Evolutionary conservation across 139 green algal species (phyloP).

Genomic region (Helicosporidium sp.): DNA sequence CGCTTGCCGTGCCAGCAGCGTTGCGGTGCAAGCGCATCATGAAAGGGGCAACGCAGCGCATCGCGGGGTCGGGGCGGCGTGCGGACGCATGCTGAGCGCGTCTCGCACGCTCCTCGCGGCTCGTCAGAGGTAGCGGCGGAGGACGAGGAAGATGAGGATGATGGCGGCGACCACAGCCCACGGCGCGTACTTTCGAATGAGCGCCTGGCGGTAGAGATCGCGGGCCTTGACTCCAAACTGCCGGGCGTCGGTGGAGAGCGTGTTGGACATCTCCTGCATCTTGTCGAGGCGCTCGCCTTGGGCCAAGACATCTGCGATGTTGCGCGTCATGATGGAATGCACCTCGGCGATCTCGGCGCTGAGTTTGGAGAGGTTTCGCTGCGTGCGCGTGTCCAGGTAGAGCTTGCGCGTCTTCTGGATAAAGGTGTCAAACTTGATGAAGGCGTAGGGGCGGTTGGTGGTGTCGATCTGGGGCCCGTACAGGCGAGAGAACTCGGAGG

Average conservation of each 20-base stretch:
- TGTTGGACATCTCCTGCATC: conserved; percentile 64
- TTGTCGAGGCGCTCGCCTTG: conserved; percentile 84
- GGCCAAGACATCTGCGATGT: conserved; percentile 93
- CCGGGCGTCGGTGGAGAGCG: conserved; percentile 60
- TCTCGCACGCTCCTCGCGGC: neutral
- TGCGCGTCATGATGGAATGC: conserved; percentile 94
- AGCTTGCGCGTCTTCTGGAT: conserved; percentile 98
- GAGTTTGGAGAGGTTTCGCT: conserved; percentile 90
- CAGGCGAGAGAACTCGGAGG: conserved; percentile 70
- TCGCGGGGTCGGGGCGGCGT: too few species aligned
- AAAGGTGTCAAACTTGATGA: conserved; percentile 99
- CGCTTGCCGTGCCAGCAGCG: too few species aligned
- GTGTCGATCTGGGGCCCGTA: conserved; percentile 71
- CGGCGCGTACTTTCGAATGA: conserved; percentile 85
- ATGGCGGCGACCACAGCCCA: conserved; percentile 47
- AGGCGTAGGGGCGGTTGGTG: conserved; percentile 86
- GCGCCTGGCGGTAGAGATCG: conserved; percentile 68
- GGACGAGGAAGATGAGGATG: conserved; percentile 47
- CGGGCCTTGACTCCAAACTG: conserved; percentile 66
- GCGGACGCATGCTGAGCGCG: neutral
- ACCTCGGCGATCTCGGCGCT: conserved; percentile 71
- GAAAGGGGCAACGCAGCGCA: neutral
- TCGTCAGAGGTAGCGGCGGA: conserved; percentile 28
- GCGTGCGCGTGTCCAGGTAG: conserved; percentile 88
- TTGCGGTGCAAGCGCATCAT: too few species aligned